Percentiles rank a stretch among this genome's conserved stretches.
Conservation (phyloP, 1,284 basidiomycete genomes). For the Leccinum solheimii region DNA sequence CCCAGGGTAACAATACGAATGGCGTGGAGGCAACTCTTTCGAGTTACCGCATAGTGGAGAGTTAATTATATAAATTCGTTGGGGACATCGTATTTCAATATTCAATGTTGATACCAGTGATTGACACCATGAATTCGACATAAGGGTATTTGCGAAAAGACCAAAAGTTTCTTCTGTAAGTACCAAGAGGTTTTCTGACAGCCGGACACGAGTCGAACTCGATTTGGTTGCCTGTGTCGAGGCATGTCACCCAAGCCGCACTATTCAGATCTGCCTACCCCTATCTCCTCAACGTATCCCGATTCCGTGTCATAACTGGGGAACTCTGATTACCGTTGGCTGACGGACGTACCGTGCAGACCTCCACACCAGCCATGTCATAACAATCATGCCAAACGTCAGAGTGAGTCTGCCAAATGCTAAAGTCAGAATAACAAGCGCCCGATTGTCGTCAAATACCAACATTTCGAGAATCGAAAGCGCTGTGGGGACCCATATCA, state of each 20-base stretch:
- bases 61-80: neutral
- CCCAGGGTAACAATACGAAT: neutral
- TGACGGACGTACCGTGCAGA: slow-evolving; percentile 40
- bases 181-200: slow-evolving; percentile 1
- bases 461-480: slow-evolving; percentile 50
- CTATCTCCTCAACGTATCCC: slow-evolving; percentile 3
- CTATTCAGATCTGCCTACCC: slow-evolving; percentile 8
- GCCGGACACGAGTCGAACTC: neutral
- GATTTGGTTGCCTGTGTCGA: neutral
- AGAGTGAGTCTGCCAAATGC: slow-evolving; percentile 39
- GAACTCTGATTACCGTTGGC: slow-evolving; percentile 31
- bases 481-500: slow-evolving; percentile 26
- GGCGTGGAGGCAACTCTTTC: neutral
- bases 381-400: slow-evolving; percentile 44
- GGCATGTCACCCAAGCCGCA: too few species aligned
- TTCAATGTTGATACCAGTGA: neutral
- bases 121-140: slow-evolving; percentile 6
- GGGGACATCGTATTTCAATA: neutral
- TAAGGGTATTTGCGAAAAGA: neutral
- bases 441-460: slow-evolving; percentile 20
- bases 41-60: neutral
- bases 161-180: neutral
- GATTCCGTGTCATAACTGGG: slow-evolving; percentile 23
- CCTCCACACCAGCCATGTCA: slow-evolving; percentile 52
- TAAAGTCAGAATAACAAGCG: slow-evolving; percentile 8